phyloP scores from a whole-genome alignment of 163 green algal genomes.

The Volvox carteri region DNA sequence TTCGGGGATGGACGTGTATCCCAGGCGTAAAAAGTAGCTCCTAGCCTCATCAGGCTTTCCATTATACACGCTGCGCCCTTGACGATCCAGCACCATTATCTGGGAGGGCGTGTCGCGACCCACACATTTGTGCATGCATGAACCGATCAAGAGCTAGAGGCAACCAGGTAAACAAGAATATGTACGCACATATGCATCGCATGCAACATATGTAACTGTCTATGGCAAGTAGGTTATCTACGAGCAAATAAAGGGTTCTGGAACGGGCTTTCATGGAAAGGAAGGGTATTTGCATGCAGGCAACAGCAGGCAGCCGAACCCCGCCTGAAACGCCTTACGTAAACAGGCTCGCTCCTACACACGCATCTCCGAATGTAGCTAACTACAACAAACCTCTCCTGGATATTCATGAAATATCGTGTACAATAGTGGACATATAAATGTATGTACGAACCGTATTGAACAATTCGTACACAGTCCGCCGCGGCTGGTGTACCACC shows the following conservation, averaged over 20 bases:
- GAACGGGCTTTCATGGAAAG: neutral
- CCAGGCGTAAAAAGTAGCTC: constrained; percentile 77
- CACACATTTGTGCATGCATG: too few species aligned
- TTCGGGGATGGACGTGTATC: constrained; percentile 73
- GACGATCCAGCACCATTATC: constrained; percentile 74
- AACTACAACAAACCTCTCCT: neutral
- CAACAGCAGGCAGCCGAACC: too few species aligned
- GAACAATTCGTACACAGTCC: constrained; percentile 78
- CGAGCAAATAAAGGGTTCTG: neutral
- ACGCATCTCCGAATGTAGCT: neutral
- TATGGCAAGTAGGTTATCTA: neutral
- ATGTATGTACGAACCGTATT: constrained; percentile 44
- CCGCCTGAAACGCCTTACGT: too few species aligned
- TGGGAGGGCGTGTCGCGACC: constrained; percentile 49
- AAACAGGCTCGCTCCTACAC: too few species aligned
- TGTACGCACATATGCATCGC: neutral
- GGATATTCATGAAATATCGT: neutral
- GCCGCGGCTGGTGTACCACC: constrained; percentile 78
- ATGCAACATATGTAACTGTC: neutral
- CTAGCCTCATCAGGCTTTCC: constrained; percentile 71
- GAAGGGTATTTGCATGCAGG: too few species aligned
- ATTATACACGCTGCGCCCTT: constrained; percentile 78
- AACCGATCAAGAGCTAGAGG: neutral
- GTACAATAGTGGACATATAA: neutral
- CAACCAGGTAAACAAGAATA: neutral